Evolutionary conservation across 2,329 filamentous ascomycete genomes (phyloP).

Genomic region (Fusarium foetens): DNA sequence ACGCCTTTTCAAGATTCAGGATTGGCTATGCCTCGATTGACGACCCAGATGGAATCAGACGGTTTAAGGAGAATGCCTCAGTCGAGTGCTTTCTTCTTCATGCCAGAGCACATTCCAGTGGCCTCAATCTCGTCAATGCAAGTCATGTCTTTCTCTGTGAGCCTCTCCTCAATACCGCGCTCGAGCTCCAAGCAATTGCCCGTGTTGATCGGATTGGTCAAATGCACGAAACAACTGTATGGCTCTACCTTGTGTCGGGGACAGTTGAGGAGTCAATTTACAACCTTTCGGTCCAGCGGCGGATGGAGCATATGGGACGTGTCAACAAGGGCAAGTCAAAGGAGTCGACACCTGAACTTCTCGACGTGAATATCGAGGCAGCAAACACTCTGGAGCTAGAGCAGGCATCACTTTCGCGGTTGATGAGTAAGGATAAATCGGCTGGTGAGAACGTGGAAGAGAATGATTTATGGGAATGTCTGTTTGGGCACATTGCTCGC

Average conservation of each 20-base stretch:
- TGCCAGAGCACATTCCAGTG: constrained; percentile 86
- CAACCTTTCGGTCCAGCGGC: constrained; percentile 80
- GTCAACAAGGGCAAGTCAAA: constrained; percentile 52
- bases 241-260: constrained; percentile 91
- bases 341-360: constrained; percentile 56
- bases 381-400: constrained; percentile 89
- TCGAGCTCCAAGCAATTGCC: constrained; percentile 94
- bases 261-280: constrained; percentile 95
- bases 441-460: constrained; percentile 83
- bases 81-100: constrained; percentile 89
- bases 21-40: constrained; percentile 81
- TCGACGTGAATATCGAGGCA: constrained; percentile 75
- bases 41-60: constrained; percentile 72
- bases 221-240: constrained; percentile 86
- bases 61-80: constrained; percentile 78
- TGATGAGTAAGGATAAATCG: constrained; percentile 75
- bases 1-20: constrained; percentile 75
- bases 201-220: constrained; percentile 96
- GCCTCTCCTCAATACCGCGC: constrained; percentile 89
- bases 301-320: constrained; percentile 77
- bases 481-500: constrained; percentile 73
- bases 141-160: constrained; percentile 96
- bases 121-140: constrained; percentile 90
- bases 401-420: constrained; percentile 72
- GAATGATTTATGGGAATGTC: constrained; percentile 86